Evolutionary conservation across 2,329 filamentous ascomycete species (phyloP), one percentile per base, ranked within the genome.

Genomic region (Fonsecaea monophora): DNA sequence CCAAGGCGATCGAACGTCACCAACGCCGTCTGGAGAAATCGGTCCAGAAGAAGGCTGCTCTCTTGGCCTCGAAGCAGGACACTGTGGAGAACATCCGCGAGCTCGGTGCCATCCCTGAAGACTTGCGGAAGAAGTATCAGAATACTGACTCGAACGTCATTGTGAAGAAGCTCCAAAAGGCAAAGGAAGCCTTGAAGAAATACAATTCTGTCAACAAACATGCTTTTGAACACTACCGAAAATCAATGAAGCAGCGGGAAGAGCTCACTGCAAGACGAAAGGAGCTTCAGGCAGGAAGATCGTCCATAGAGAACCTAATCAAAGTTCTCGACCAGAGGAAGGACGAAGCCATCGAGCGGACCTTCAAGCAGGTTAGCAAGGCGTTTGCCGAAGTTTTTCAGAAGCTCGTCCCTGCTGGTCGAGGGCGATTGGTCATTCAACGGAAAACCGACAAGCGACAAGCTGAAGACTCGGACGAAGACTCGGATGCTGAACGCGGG

Each of bases 171-270:
- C 87, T 98, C 30, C 93, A 95, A 80, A 96, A 94, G 75, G 92
- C 94, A 75, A 96, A 96, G 70, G 92, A 97, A 73, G 89, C 91
- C 0, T 84, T 98, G 62, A 98, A 98, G 82, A 97, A 97, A 77
- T 98, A 95, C 81, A 72, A 61, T 25, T 70, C 70, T 35, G 94
- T 99, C 81, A 99, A 99, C 86, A 99, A 98, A 82, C 98, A 99
- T 81, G 95, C 95, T 0, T 97, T 98, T 76, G 96, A 99, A 80
- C 95, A 99, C 78, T 99, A 98, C 82, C 96, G 94, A 81, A 96
- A 90, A 81, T 99, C 98, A 78, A 97, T 94, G 7, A 91, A 89
- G 59, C 92, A 97, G 79, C 90, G 96, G 65, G 94, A 97, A 69
- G 90, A 90, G 25, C 84, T 99, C 18, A 91, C 91, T 58, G 90